phyloP scores from a whole-genome alignment of 495 filamentous ascomycete species.

The Neurospora sublineolata region DNA sequence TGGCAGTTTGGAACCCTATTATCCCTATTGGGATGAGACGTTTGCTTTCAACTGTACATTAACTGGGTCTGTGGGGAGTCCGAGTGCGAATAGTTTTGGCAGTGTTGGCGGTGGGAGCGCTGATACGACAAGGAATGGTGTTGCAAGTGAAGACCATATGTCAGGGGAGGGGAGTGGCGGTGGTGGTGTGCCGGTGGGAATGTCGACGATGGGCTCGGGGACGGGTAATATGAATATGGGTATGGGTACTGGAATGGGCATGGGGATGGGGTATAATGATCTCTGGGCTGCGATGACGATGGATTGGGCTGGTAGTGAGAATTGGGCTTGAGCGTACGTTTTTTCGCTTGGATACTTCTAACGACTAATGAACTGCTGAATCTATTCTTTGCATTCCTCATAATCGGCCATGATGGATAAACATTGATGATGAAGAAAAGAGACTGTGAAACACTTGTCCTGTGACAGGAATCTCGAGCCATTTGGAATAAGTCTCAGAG shows the following conservation, averaged over 20 bases:
- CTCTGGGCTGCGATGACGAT: constrained; percentile 15
- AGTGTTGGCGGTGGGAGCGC: neutral
- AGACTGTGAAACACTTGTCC: neutral
- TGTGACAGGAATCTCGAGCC: neutral
- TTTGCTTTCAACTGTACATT: neutral
- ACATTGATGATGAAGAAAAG: neutral
- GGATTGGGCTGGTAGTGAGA: constrained; percentile 5
- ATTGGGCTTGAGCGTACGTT: neutral
- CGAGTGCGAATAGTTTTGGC: neutral
- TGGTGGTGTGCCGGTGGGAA: constrained; percentile 20
- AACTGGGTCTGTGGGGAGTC: neutral
- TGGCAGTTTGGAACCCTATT: constrained; percentile 30
- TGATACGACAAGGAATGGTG: neutral
- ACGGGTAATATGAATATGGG: neutral
- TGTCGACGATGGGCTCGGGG: constrained; percentile 27
- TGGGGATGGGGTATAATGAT: constrained; percentile 3
- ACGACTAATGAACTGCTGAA: neutral
- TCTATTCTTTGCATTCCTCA: neutral
- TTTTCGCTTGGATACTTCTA: neutral
- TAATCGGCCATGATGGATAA: neutral
- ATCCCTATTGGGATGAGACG: constrained; percentile 30
- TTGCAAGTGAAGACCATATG: neutral
- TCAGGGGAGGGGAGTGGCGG: constrained; percentile 5
- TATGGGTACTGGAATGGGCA: neutral
- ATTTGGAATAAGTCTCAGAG: neutral